Conservation (phyloP, 202 grass and related monocot genomes). For the Panicum virgatum region DNA sequence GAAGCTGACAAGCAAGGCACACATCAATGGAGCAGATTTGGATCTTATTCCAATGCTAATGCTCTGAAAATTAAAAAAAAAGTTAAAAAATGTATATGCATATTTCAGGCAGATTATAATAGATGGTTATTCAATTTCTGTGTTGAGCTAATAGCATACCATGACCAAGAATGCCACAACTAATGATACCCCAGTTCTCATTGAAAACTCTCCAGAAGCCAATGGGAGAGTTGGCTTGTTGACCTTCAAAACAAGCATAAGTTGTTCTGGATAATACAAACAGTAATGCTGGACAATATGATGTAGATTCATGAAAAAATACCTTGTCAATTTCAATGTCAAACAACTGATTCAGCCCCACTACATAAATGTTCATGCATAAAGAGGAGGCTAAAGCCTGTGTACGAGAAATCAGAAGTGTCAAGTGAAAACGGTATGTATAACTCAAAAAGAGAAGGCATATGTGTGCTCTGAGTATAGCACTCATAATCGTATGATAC, state of each 20-base stretch:
- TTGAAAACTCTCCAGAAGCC: constrained; percentile 72
- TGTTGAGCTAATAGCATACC: constrained; percentile 44
- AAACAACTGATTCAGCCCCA: constrained; percentile 81
- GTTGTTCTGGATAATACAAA: constrained; percentile 19
- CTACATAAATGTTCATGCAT: constrained; percentile 93
- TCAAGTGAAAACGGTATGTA: background rate
- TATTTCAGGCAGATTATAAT: background rate
- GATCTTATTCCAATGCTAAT: constrained; percentile 66
- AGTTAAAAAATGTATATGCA: background rate
- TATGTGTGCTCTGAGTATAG: background rate
- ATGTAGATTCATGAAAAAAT: background rate
- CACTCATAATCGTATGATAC: constrained; percentile 25
- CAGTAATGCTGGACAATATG: background rate
- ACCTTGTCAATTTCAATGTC: constrained; percentile 94
- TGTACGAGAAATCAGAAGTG: background rate
- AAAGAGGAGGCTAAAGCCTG: constrained; percentile 72
- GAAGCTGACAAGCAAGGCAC: constrained; percentile 69
- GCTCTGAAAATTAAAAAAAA: constrained; percentile 49
- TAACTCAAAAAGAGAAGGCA: background rate
- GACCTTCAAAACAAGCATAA: constrained; percentile 49
- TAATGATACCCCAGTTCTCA: constrained; percentile 51
- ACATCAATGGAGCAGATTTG: constrained; percentile 54
- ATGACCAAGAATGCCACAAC: constrained; percentile 52
- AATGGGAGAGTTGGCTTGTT: constrained; percentile 83
- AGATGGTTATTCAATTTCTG: background rate